Base-by-base conservation (phyloP, 1,284 basidiomycete genomes). In the Pseudozyma sp. region DNA sequence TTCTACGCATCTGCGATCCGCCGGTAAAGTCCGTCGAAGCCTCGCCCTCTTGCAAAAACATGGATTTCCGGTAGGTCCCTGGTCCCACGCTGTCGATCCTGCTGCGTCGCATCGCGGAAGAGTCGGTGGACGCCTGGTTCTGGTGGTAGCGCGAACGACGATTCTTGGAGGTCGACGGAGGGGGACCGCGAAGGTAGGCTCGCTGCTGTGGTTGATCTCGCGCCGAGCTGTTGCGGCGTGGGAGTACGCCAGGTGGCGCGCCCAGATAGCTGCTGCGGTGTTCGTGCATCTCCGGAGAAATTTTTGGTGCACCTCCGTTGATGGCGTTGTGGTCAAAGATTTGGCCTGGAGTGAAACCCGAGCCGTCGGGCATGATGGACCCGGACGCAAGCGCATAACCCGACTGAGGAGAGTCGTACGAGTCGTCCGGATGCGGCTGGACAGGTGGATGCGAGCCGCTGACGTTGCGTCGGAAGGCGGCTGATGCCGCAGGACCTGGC, bases 11-110 rank as follows among this genome's bases (percentile, higher is more conserved):
- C 37, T 60, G 53, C 29, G 64, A 64, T 9, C 60, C 64, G 14
- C 60, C 55, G 1, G 47, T 35, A 17, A 43, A 42, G 10, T 63
- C 67, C 9, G 46, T 39, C 17, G 68, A 55, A 4, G 24, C 24
- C 24, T 64, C 67, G 31, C 63, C 56, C 3, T 50, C 39, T 14
- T 52, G 48, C 49, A 77, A 43, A 42, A 64, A 77, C 75, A 77
- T 77, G 31, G 69, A 73, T 40, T 77, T 77, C 24, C 75, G 61
- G 19, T 77, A 77, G 19, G 71, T 77, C 11, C 75, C 75, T n/a
- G 75, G 70, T 5, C 75, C 75, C 7, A 77, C 53, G 34, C 67
- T 70, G 55, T 77, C 75, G 60, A 77, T 77, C 7, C 71, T 54
- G 55, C 75, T 77, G n/a, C 67, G 50, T 52, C 75, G 53, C 45